Conservation (phyloP, 257 asterid species). For the Primulina tabacum region DNA sequence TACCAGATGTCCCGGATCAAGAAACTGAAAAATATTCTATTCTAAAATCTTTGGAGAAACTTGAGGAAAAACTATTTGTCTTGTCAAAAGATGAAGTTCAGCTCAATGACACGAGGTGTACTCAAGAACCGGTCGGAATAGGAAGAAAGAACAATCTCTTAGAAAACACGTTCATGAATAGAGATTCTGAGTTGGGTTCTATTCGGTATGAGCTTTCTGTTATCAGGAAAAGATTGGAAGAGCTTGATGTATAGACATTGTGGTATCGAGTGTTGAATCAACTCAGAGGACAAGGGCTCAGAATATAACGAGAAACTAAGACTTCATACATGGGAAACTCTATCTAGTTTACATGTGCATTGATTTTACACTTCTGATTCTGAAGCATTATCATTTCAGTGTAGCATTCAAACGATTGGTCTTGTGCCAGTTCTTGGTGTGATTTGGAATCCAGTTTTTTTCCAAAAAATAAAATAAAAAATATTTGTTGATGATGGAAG, state of each 20-base stretch:
- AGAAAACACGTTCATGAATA: constrained; percentile 7
- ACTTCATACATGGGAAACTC: neutral
- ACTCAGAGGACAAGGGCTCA: constrained; percentile 41
- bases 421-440: neutral
- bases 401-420: neutral
- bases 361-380: neutral
- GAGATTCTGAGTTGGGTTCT: constrained; percentile 31
- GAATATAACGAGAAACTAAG: constrained; percentile 23
- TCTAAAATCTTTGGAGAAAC: constrained; percentile 33
- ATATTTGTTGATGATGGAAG: too few species aligned
- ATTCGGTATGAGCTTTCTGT: constrained; percentile 41
- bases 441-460: neutral
- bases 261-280: constrained; percentile 44
- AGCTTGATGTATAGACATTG: constrained; percentile 43
- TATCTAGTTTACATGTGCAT: neutral
- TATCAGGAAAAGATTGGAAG: constrained; percentile 40
- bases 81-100: constrained; percentile 30
- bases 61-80: constrained; percentile 40
- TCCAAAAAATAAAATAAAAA: too few species aligned
- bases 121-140: constrained; percentile 28
- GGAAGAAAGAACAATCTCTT: constrained; percentile 19
- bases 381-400: neutral
- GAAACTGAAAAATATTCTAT: constrained; percentile 38
- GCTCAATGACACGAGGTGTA: neutral
- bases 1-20: constrained; percentile 17